These are phyloP conservation scores for Hyaloscypha variabilis DNA, from an alignment of 495 filamentous ascomycete species.

Conservation along the genomic window DNA sequence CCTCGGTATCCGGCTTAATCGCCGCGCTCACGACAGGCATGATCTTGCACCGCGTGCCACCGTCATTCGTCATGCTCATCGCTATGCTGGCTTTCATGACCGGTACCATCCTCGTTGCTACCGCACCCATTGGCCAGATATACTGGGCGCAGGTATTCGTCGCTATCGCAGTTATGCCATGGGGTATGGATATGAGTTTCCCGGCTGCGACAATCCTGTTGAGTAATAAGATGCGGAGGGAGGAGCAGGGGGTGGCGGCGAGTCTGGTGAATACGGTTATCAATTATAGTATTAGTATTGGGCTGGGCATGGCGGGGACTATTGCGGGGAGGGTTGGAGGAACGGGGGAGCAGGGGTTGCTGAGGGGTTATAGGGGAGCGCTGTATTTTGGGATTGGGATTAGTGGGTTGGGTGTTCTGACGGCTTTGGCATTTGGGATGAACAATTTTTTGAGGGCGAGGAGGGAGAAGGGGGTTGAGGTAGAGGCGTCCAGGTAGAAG, in stretches of 20 bases:
- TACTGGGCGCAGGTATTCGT: conserved; percentile 68
- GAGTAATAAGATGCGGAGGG: conserved; percentile 53
- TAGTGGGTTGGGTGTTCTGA: conserved; percentile 39
- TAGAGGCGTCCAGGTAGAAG: background rate
- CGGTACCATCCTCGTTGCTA: conserved; percentile 48
- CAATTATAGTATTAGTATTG: conserved; percentile 69
- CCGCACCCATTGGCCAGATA: conserved; percentile 48
- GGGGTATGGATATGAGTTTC: conserved; percentile 66
- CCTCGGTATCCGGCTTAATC: conserved; percentile 46
- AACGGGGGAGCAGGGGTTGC: conserved; percentile 39
- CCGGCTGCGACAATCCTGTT: conserved; percentile 62
- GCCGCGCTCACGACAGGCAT: conserved; percentile 53
- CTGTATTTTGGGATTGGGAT: conserved; percentile 61
- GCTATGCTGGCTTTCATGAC: conserved; percentile 51
- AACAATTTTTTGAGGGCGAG: background rate
- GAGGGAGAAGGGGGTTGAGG: background rate
- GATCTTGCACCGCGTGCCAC: conserved; percentile 42
- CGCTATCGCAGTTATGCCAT: conserved; percentile 54
- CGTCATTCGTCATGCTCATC: conserved; percentile 51
- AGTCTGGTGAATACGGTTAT: conserved; percentile 66
- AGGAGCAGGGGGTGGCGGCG: conserved; percentile 67
- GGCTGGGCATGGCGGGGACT: conserved; percentile 67
- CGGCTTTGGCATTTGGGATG: conserved; percentile 7
- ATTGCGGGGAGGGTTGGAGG: conserved; percentile 57
- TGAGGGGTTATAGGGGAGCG: conserved; percentile 59